Evolutionary conservation across 768 basidiomycete species (phyloP).

Genomic region (Russula olivacea): DNA sequence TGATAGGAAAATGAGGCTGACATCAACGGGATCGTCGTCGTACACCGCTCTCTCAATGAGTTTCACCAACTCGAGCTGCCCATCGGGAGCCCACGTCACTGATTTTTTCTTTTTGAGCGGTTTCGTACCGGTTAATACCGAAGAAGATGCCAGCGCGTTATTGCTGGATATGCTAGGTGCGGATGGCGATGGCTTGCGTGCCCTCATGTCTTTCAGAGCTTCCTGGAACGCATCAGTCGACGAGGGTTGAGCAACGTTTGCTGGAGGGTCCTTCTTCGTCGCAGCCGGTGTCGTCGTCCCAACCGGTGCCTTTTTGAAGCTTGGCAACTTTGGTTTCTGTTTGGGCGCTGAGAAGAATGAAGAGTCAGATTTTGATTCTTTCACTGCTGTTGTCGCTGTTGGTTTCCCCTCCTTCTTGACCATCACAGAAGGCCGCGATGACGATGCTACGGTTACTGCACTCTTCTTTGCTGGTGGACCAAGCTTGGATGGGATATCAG

Average conservation of each 20-base stretch:
- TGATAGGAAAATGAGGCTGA: constrained; percentile 51
- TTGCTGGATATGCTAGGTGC: constrained; percentile 21
- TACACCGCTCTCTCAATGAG: constrained; percentile 83
- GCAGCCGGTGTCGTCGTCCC: constrained; percentile 26
- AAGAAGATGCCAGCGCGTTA: constrained; percentile 51
- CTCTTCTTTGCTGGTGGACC: constrained; percentile 62
- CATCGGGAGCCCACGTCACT: constrained; percentile 74
- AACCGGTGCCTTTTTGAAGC: constrained; percentile 71
- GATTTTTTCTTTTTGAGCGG: constrained; percentile 63
- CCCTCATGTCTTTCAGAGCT: constrained; percentile 71
- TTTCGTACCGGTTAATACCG: constrained; percentile 29
- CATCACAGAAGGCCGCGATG: constrained; percentile 35
- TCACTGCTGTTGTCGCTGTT: constrained; percentile 35
- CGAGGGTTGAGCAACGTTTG: constrained; percentile 67
- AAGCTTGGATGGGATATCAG: constrained; percentile 42
- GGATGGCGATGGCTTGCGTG: constrained; percentile 53
- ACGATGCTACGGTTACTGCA: constrained; percentile 44
- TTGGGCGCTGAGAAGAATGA: constrained; percentile 88
- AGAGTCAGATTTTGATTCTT: constrained; percentile 79
- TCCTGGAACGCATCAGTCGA: constrained; percentile 80
- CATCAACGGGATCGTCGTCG: constrained; percentile 83
- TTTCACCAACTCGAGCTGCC: constrained; percentile 65
- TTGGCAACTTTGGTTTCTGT: constrained; percentile 76
- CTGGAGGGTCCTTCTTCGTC: constrained; percentile 47
- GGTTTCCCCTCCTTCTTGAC: constrained; percentile 55